Conservation (phyloP, 495 filamentous ascomycete species). For the Hyaloscypha finlandica region DNA sequence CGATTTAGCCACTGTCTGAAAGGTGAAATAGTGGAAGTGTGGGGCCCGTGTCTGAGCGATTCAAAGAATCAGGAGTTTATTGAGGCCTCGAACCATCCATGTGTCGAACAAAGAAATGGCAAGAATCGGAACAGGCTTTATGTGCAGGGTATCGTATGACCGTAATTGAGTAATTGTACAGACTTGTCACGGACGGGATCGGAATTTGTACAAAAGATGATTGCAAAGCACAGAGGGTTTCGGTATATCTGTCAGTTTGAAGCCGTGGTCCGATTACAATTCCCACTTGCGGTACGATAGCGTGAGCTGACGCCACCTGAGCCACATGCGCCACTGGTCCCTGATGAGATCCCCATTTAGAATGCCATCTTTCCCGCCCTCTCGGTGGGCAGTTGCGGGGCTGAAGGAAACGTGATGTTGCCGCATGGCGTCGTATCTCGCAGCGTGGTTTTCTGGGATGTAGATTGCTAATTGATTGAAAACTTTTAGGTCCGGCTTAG, state of each 20-base stretch:
- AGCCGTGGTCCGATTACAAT: conserved; percentile 25
- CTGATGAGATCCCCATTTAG: conserved; percentile 11
- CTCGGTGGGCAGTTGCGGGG: not conserved
- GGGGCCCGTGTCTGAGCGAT: not conserved
- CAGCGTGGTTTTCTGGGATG: no score
- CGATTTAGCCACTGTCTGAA: conserved; percentile 18
- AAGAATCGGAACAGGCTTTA: not conserved
- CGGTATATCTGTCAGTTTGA: conserved; percentile 24
- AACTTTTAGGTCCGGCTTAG: not conserved
- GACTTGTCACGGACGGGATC: not conserved
- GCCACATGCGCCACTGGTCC: conserved; percentile 15
- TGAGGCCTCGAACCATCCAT: conserved; percentile 4
- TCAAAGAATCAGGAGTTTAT: conserved; percentile 13
- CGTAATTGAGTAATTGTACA: not conserved
- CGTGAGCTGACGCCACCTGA: conserved; percentile 3
- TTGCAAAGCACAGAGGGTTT: conserved; percentile 26
- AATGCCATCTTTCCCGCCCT: conserved; percentile 2
- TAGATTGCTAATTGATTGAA: no score
- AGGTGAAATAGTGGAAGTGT: not conserved
- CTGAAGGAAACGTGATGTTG: not conserved
- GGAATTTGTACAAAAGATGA: conserved; percentile 19
- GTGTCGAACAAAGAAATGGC: conserved; percentile 13
- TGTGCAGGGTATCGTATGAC: not conserved
- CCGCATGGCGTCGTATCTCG: no score
- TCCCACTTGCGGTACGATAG: not conserved